Percentiles rank a stretch among this genome's conserved stretches.
Conservation (phyloP, 164 flowering plant species). For the Magnolia sinica region DNA sequence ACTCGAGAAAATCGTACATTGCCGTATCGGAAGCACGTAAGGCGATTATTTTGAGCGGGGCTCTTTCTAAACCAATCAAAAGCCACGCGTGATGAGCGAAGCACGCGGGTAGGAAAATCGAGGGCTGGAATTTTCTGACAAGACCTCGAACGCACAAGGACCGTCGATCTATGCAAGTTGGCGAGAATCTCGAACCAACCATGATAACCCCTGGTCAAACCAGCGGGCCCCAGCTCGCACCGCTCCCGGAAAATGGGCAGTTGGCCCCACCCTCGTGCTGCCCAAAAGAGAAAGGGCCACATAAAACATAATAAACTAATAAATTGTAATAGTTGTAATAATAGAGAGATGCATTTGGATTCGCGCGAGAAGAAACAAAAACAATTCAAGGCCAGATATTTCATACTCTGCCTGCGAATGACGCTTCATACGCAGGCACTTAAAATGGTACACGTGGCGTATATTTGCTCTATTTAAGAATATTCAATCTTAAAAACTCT, state of each 20-base stretch:
- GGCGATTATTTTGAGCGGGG: background rate
- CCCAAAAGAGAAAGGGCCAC: background rate
- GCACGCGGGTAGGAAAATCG: constrained; percentile 6
- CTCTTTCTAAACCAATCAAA: background rate
- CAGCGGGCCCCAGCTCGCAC: background rate
- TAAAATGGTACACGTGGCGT: too few species aligned
- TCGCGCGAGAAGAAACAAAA: background rate
- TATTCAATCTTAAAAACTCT: too few species aligned
- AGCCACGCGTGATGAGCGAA: background rate
- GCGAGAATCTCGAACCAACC: background rate
- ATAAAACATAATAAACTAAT: too few species aligned
- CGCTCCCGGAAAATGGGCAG: background rate
- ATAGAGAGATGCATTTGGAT: background rate
- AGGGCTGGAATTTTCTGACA: background rate
- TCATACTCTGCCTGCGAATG: too few species aligned
- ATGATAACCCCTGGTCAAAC: background rate
- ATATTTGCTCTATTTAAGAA: too few species aligned
- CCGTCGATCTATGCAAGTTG: background rate
- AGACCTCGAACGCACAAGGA: background rate
- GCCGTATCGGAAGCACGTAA: background rate
- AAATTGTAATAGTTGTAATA: background rate
- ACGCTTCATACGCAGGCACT: too few species aligned
- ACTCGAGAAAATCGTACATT: too few species aligned
- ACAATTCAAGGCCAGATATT: too few species aligned
- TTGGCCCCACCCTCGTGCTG: background rate